Conservation (phyloP, 1,284 basidiomycete species). For the Singerocomus inundabilis region DNA sequence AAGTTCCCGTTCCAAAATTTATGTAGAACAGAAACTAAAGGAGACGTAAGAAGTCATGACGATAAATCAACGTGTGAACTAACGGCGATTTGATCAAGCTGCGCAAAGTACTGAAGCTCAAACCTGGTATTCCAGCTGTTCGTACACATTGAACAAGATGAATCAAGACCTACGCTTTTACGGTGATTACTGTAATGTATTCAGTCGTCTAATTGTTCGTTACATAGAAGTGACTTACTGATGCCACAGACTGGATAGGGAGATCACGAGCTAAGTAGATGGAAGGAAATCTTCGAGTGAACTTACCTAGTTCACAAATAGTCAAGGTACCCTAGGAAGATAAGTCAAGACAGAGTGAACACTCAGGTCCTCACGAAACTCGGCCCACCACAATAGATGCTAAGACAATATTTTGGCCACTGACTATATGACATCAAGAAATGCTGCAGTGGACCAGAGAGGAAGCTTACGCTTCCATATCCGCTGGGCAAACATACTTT, state of each 20-base stretch:
- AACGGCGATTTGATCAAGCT: slow-evolving; percentile 38
- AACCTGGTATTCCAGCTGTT: slow-evolving; percentile 33
- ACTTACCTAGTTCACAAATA: slow-evolving; percentile 41
- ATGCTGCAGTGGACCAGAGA: background rate
- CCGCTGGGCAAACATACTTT: slow-evolving; percentile 40
- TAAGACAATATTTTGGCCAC: slow-evolving; percentile 37
- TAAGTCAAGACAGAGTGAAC: slow-evolving; percentile 1
- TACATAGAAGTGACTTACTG: slow-evolving; percentile 28
- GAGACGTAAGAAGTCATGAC: background rate
- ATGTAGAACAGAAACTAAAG: slow-evolving; percentile 42
- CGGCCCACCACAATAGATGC: slow-evolving; percentile 39
- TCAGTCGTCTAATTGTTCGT: background rate
- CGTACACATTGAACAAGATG: background rate
- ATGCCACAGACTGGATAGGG: slow-evolving; percentile 38
- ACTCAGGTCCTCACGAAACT: slow-evolving; percentile 11
- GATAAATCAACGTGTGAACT: slow-evolving; percentile 5
- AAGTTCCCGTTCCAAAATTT: slow-evolving; percentile 41
- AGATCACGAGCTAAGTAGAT: background rate
- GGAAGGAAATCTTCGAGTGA: background rate
- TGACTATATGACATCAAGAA: slow-evolving; percentile 34
- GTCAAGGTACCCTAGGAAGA: slow-evolving; percentile 39
- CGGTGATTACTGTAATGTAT: slow-evolving; percentile 39
- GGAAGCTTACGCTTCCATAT: slow-evolving; percentile 39
- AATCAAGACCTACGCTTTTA: slow-evolving; percentile 38
- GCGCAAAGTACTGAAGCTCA: slow-evolving; percentile 29